phyloP scores from a whole-genome alignment of 805 yeast species.

The Jamesozyma rosinii region DNA sequence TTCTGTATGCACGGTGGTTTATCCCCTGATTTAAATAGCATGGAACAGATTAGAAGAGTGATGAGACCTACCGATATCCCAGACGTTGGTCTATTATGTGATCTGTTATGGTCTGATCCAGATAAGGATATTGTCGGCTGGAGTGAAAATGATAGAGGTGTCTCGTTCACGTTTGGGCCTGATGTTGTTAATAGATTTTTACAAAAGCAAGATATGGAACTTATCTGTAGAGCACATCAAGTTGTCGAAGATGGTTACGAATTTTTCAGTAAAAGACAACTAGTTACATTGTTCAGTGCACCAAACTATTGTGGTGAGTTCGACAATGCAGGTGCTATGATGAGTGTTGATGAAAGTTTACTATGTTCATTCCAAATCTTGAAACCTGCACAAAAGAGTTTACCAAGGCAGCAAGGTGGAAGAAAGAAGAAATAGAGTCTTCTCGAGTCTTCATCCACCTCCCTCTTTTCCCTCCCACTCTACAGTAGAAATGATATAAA shows the following conservation, averaged over 20 bases:
- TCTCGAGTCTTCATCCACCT: neutral
- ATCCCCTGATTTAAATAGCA: constrained; percentile 91
- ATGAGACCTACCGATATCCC: constrained; percentile 99
- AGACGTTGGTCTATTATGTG: constrained; percentile 93
- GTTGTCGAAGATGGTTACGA: constrained; percentile 99
- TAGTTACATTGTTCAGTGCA: constrained; percentile 90
- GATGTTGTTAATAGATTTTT: constrained; percentile 93
- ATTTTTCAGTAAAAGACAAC: constrained; percentile 89
- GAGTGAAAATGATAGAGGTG: constrained; percentile 99
- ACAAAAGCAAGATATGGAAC: constrained; percentile 96
- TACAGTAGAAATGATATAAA: too few species aligned
- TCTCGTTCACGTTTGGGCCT: constrained; percentile 98
- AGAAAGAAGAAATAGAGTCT: constrained; percentile 26
- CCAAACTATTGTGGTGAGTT: constrained; percentile 99
- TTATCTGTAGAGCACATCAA: constrained; percentile 97
- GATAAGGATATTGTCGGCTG: constrained; percentile 97
- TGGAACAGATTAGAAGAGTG: constrained; percentile 97
- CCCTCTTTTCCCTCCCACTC: neutral
- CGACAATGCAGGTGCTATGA: constrained; percentile 99
- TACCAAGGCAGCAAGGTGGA: constrained; percentile 31
- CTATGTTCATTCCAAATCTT: constrained; percentile 93
- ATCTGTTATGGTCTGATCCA: constrained; percentile 96
- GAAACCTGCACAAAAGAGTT: constrained; percentile 88
- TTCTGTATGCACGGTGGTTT: constrained; percentile 99
- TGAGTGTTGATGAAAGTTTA: constrained; percentile 94